Base-by-base conservation (phyloP, 2,329 filamentous ascomycete genomes). In the Diaporthe nobilis region DNA sequence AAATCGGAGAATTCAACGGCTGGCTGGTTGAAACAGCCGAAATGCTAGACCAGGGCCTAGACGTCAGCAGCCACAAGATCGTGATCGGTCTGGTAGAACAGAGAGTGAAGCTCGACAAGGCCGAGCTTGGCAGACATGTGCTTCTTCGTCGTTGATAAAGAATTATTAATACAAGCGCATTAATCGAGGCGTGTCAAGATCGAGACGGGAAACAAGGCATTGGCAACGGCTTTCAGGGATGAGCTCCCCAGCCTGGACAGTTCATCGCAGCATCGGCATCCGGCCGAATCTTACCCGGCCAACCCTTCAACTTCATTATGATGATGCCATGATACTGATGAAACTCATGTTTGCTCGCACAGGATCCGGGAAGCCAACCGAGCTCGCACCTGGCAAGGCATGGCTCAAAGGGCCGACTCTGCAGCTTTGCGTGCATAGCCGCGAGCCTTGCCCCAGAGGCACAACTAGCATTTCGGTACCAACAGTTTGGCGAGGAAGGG, bases 1-100 rank as follows among this genome's bases (percentile, higher is more conserved):
- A 92, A 80, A 86, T 92, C 58, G 81, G 84, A 68, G 89, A 91
- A 77, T 88, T 92, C 78, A 92, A 92, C 79, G 91, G 91, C 72
- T 92, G 89, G 86, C 82, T 92, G 25, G 79, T 82, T 22, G 80
- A 82, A 34, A 82, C 77, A 61, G 81, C 80, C 1, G 71, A 58
- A 15, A 80, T 79, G 47, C 67, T 82, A 37, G 74, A 71, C 39
- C 65, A 71, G 22, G 72, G 68, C 7, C 39, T 78, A 15, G 75
- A 79, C 51, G 78, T 80, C 22, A 39, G 77, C 31, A 72, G 71
- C 4, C 79, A 82, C 77, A 71, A 77, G 47, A 68, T 63, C 4
- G 49, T 82, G 71, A 76, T 80, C 5, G 73, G 77, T 7, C 77
- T 82, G 4, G 80, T 82, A 9, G 76, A 80, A 70, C 61, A 71